These are phyloP conservation scores for Aureobasidium zeae DNA, from an alignment of 2,329 filamentous ascomycete genomes.

Conservation along the genomic window DNA sequence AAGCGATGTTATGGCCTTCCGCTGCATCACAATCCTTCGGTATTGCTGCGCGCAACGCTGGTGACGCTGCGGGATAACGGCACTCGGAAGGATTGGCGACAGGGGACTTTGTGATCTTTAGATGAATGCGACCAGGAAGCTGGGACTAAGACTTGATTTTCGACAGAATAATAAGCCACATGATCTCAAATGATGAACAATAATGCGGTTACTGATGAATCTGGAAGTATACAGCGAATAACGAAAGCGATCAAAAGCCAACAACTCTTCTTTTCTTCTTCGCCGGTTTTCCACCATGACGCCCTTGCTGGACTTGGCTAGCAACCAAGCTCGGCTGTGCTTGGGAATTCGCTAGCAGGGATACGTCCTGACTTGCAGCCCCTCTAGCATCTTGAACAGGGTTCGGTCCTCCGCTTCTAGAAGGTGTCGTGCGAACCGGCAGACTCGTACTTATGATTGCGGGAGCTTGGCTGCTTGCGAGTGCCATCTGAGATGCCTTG, in stretches of 20 bases:
- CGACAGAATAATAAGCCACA: too few relatives aligned
- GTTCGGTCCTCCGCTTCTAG: slow-evolving; percentile 9
- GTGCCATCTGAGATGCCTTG: slow-evolving; percentile 18
- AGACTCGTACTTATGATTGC: slow-evolving; percentile 27
- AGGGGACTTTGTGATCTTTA: background rate
- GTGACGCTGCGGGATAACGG: slow-evolving; percentile 2
- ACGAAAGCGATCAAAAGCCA: slow-evolving; percentile 24
- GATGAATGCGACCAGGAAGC: slow-evolving; percentile 1
- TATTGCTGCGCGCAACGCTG: too few relatives aligned
- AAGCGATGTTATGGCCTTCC: background rate
- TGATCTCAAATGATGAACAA: background rate
- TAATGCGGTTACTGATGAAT: too few relatives aligned
- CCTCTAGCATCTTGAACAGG: background rate
- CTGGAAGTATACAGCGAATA: slow-evolving; percentile 8
- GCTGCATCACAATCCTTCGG: slow-evolving; percentile 1
- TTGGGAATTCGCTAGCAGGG: slow-evolving; percentile 14
- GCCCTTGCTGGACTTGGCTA: slow-evolving; percentile 28
- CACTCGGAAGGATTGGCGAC: slow-evolving; percentile 6
- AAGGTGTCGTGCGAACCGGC: slow-evolving; percentile 10
- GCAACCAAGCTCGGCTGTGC: slow-evolving; percentile 18
- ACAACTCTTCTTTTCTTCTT: slow-evolving; percentile 37
- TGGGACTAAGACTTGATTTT: background rate
- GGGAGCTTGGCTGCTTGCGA: slow-evolving; percentile 26
- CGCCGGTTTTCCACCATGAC: slow-evolving; percentile 29
- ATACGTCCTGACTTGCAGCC: slow-evolving; percentile 16